Conservation (phyloP, 202 grass and related monocot genomes). For the Saccharum hybrid region DNA sequence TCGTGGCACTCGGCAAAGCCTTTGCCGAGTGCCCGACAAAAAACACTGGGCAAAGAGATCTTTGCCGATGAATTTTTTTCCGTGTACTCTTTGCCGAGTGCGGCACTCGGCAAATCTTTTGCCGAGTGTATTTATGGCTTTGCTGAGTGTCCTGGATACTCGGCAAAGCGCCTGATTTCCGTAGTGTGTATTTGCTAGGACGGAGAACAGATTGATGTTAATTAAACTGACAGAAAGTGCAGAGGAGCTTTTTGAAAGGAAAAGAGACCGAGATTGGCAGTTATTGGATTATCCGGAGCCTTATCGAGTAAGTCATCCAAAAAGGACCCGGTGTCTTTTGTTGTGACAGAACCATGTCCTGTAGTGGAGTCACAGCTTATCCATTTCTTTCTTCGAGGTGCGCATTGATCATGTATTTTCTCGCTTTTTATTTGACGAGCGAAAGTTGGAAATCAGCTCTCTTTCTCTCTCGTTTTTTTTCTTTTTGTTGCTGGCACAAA, state of each 20-base stretch:
- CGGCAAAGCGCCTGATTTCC: no score
- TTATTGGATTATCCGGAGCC: conserved; percentile 48
- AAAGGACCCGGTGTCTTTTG: conserved; percentile 24
- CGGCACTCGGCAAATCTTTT: no score
- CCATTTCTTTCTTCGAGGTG: conserved; percentile 15
- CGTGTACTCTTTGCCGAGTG: no score
- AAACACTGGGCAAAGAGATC: no score
- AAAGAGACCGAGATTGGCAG: not conserved
- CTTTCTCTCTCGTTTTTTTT: no score
- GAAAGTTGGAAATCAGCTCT: not conserved
- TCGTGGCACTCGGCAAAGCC: no score
- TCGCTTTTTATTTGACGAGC: not conserved
- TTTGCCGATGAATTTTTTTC: no score
- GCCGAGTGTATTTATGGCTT: no score
- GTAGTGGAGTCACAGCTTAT: conserved; percentile 33
- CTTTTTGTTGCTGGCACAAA: conserved; percentile 6
- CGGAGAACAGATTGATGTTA: not conserved
- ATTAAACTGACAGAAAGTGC: conserved; percentile 29
- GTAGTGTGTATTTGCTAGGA: no score
- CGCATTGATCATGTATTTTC: not conserved
- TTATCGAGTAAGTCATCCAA: conserved; percentile 59
- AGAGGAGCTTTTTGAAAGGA: conserved; percentile 31
- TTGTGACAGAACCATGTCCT: conserved; percentile 22
- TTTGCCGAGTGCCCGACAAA: no score
- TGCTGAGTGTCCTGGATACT: no score